phyloP scores from a whole-genome alignment of 2,329 filamentous ascomycete species.

The Mariannaea elegans region DNA sequence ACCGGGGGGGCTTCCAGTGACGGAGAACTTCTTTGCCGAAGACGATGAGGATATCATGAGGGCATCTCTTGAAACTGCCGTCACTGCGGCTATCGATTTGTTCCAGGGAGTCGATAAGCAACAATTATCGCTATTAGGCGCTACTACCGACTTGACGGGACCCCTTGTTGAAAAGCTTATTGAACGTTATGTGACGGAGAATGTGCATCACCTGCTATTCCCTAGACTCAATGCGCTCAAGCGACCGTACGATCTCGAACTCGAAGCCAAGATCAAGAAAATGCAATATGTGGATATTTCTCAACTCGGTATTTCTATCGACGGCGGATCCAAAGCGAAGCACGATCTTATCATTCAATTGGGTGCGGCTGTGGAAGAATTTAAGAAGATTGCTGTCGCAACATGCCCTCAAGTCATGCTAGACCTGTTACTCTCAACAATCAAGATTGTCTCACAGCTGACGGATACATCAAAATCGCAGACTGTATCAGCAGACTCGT shows the following conservation, averaged over 20 bases:
- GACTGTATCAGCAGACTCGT: slow-evolving; percentile 44
- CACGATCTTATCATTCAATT: slow-evolving; percentile 82
- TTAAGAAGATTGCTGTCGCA: slow-evolving; percentile 82
- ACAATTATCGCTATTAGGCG: slow-evolving; percentile 88
- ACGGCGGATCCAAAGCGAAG: slow-evolving; percentile 80
- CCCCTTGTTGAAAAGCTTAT: slow-evolving; percentile 93
- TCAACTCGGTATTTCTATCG: slow-evolving; percentile 88
- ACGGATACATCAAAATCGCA: slow-evolving; percentile 60
- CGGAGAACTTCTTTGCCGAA: slow-evolving; percentile 77
- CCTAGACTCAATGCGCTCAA: slow-evolving; percentile 82
- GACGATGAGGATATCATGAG: slow-evolving; percentile 94
- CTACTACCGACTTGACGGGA: slow-evolving; percentile 92
- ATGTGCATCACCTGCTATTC: slow-evolving; percentile 90
- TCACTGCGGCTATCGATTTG: slow-evolving; percentile 92
- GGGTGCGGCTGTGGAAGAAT: slow-evolving; percentile 83
- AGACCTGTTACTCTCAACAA: slow-evolving; percentile 78
- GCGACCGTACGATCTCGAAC: slow-evolving; percentile 82
- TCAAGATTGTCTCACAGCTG: slow-evolving; percentile 82
- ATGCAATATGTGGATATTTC: slow-evolving; percentile 96
- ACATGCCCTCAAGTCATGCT: slow-evolving; percentile 91
- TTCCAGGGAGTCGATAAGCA: slow-evolving; percentile 97
- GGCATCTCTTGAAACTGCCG: slow-evolving; percentile 86
- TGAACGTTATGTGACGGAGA: slow-evolving; percentile 92
- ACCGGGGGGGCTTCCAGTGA: slow-evolving; percentile 54
- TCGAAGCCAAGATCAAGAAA: slow-evolving; percentile 89